Evolutionary conservation across 2,329 filamentous ascomycete genomes (phyloP).

Genomic region (Arthrinium puccinioides): DNA sequence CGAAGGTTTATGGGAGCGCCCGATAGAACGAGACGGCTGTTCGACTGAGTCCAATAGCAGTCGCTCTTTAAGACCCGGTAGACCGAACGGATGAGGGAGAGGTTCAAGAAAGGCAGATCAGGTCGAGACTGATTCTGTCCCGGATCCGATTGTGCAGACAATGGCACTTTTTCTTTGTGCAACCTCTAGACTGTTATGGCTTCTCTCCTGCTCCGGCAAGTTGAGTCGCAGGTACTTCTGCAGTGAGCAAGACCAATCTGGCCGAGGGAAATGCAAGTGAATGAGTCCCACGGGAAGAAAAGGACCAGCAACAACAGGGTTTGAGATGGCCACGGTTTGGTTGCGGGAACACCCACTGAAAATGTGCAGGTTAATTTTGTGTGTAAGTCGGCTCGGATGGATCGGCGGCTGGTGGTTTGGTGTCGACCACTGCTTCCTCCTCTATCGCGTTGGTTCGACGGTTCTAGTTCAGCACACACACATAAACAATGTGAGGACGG

Average conservation of each 20-base stretch:
- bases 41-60: neutral
- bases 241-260: constrained; percentile 1
- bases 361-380: neutral
- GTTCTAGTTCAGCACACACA: neutral
- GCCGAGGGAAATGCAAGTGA: constrained; percentile 3
- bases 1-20: neutral
- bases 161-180: constrained; percentile 1
- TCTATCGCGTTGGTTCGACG: neutral
- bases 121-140: neutral
- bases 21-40: neutral
- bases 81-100: neutral
- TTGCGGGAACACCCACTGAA: neutral
- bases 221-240: neutral
- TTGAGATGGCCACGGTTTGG: neutral
- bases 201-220: neutral
- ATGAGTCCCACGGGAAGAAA: constrained; percentile 2
- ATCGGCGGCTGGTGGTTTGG: neutral
- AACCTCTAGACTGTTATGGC: neutral
- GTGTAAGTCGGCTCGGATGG: neutral
- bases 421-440: neutral
- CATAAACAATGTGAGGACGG: neutral
- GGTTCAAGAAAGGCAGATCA: neutral
- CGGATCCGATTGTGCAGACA: neutral
- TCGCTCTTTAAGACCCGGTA: neutral
- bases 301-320: neutral